A percentile compares a stretch with the other conserved stretches of the same genome.
These are phyloP conservation scores for Skeletonema potamos DNA, from an alignment of 108 stramenopile genomes.

Conservation along the genomic window DNA sequence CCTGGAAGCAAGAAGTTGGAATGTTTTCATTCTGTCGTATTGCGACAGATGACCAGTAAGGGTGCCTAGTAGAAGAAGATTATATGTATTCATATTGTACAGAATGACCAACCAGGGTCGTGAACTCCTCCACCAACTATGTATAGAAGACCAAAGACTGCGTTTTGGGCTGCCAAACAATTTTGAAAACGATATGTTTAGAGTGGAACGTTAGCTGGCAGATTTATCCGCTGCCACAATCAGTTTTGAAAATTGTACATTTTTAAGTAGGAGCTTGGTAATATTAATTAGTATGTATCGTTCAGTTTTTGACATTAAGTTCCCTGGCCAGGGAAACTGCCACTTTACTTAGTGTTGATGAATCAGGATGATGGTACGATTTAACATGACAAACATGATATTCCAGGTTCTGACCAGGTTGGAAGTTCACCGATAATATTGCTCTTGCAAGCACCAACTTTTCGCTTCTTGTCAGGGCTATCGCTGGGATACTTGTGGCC, in stretches of 20 bases:
- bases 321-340: background rate
- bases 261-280: too few relatives aligned
- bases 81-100: too few relatives aligned
- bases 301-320: too few relatives aligned
- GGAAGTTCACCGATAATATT: background rate
- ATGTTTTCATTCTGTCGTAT: background rate
- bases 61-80: too few relatives aligned
- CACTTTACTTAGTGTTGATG: background rate
- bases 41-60: background rate
- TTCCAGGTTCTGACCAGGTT: background rate
- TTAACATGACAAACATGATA: background rate
- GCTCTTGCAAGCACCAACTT: background rate
- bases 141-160: background rate
- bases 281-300: too few relatives aligned
- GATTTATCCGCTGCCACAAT: background rate
- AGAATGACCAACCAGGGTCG: too few relatives aligned
- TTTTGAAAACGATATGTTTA: background rate
- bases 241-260: background rate
- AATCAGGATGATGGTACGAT: background rate
- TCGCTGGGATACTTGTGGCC: slow-evolving; percentile 26
- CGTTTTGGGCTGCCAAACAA: background rate
- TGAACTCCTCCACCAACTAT: background rate
- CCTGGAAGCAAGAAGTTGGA: background rate
- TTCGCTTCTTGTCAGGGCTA: background rate
- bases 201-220: background rate